Evolutionary conservation across 192 early-diverging fungal genomes (phyloP).

Genomic region (Umbelopsis isabellina): DNA sequence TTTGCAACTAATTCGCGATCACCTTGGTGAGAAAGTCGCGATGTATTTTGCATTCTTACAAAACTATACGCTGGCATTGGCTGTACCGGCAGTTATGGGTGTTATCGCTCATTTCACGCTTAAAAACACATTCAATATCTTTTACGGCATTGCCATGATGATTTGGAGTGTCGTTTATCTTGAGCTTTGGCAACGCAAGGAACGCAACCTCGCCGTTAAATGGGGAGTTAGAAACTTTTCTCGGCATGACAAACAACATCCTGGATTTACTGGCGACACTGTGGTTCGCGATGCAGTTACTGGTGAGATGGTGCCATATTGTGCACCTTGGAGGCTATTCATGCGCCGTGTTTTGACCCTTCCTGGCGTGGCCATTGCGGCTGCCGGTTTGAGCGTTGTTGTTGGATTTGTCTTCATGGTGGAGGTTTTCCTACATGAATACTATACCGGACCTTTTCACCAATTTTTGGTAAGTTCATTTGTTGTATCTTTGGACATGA

Average conservation of each 20-base stretch:
- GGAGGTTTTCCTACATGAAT: constrained; percentile 78
- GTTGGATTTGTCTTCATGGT: constrained; percentile 73
- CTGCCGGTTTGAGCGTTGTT: constrained; percentile 59
- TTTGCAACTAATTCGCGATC: constrained; percentile 72
- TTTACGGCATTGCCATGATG: constrained; percentile 67
- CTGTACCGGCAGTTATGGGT: constrained; percentile 69
- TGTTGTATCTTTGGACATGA: neutral
- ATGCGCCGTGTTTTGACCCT: constrained; percentile 57
- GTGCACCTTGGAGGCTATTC: constrained; percentile 74
- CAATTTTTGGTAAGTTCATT: constrained; percentile 44
- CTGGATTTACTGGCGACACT: constrained; percentile 70
- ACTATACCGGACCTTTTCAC: constrained; percentile 82
- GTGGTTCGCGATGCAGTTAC: constrained; percentile 66
- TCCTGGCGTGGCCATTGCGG: constrained; percentile 62
- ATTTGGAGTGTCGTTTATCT: constrained; percentile 73
- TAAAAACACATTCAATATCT: constrained; percentile 59
- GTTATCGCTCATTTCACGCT: constrained; percentile 57
- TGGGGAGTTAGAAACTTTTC: constrained; percentile 78
- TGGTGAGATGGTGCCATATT: constrained; percentile 73
- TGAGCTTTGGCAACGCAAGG: constrained; percentile 82
- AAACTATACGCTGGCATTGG: constrained; percentile 81
- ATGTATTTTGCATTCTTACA: constrained; percentile 96
- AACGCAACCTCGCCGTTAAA: constrained; percentile 66
- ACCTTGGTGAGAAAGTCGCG: constrained; percentile 91
- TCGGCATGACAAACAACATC: constrained; percentile 62